phyloP scores from a whole-genome alignment of 2,329 filamentous ascomycete genomes.

The Fusarium multiceps region DNA sequence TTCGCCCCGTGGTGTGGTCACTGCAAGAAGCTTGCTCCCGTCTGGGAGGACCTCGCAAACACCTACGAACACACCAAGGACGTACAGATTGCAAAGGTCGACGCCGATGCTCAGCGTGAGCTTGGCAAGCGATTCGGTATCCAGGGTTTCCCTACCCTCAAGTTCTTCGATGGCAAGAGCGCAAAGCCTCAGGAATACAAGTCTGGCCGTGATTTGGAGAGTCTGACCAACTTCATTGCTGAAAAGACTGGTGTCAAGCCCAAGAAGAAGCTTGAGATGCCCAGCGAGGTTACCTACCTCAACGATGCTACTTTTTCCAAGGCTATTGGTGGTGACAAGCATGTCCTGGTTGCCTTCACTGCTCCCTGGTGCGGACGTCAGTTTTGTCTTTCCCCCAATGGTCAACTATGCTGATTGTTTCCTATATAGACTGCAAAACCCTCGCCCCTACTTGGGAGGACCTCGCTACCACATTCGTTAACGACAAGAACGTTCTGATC shows the following conservation, averaged over 20 bases:
- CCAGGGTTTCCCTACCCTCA: constrained; percentile 95
- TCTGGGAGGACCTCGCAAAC: constrained; percentile 89
- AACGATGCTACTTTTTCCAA: constrained; percentile 82
- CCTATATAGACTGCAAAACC: constrained; percentile 86
- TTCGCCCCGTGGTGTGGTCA: constrained; percentile 99
- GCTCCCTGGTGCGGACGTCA: constrained; percentile 98
- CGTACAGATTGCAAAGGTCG: constrained; percentile 93
- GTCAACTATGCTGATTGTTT: constrained; percentile 17
- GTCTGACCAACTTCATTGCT: constrained; percentile 80
- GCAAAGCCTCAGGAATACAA: constrained; percentile 86
- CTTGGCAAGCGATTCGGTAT: constrained; percentile 89
- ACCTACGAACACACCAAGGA: constrained; percentile 77
- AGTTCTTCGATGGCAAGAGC: constrained; percentile 97
- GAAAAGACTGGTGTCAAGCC: constrained; percentile 89
- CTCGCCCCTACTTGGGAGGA: constrained; percentile 92
- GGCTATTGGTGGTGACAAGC: constrained; percentile 83
- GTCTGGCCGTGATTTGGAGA: constrained; percentile 88
- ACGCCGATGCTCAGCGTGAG: constrained; percentile 88
- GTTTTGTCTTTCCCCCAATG: constrained; percentile 54
- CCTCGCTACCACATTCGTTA: constrained; percentile 82
- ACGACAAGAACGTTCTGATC: constrained; percentile 82
- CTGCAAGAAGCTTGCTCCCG: constrained; percentile 96
- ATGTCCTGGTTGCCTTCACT: constrained; percentile 95
- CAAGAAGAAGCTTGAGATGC: constrained; percentile 78
- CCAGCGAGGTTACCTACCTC: constrained; percentile 82